These are phyloP conservation scores for Blastocystis sp. DNA, from an alignment of 352 stramenopile genomes.

Conservation along the genomic window DNA sequence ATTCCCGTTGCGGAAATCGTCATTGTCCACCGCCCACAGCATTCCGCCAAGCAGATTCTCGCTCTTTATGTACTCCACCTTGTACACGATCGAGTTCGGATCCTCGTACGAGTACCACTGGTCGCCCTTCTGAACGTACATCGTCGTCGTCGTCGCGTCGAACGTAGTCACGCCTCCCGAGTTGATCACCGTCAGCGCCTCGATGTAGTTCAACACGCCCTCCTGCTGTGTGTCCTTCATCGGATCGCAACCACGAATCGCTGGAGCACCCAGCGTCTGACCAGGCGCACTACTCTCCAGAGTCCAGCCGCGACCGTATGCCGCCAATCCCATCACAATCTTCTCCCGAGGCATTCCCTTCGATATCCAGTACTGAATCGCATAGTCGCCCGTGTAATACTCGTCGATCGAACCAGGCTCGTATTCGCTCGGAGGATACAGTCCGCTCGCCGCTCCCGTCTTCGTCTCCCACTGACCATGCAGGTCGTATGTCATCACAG, in stretches of 20 bases:
- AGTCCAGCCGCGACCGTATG: slow-evolving; percentile 49
- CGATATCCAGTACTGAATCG: slow-evolving; percentile 38
- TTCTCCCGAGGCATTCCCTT: slow-evolving; percentile 33
- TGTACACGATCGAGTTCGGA: slow-evolving; percentile 7
- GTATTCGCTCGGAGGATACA: slow-evolving; percentile 26
- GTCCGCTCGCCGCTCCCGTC: slow-evolving; percentile 15
- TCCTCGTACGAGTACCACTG: slow-evolving; percentile 50
- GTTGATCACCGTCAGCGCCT: neutral
- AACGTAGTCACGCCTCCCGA: neutral
- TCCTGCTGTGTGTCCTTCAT: slow-evolving; percentile 47
- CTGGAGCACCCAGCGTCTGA: neutral
- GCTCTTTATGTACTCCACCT: slow-evolving; percentile 37
- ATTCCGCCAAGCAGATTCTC: slow-evolving; percentile 19
- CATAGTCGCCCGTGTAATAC: slow-evolving; percentile 52
- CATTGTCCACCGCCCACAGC: slow-evolving; percentile 47
- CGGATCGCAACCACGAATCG: slow-evolving; percentile 2
- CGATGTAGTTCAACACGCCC: slow-evolving; percentile 44
- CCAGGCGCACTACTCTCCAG: slow-evolving; percentile 3
- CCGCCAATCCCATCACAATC: slow-evolving; percentile 46
- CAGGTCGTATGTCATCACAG: slow-evolving; percentile 45
- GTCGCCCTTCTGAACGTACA: slow-evolving; percentile 47
- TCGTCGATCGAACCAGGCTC: slow-evolving; percentile 20
- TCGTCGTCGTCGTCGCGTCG: slow-evolving; percentile 1
- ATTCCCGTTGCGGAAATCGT: slow-evolving; percentile 47
- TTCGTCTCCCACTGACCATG: slow-evolving; percentile 47